phyloP scores from a whole-genome alignment of 352 stramenopile genomes.

The Globisporangium solare region DNA sequence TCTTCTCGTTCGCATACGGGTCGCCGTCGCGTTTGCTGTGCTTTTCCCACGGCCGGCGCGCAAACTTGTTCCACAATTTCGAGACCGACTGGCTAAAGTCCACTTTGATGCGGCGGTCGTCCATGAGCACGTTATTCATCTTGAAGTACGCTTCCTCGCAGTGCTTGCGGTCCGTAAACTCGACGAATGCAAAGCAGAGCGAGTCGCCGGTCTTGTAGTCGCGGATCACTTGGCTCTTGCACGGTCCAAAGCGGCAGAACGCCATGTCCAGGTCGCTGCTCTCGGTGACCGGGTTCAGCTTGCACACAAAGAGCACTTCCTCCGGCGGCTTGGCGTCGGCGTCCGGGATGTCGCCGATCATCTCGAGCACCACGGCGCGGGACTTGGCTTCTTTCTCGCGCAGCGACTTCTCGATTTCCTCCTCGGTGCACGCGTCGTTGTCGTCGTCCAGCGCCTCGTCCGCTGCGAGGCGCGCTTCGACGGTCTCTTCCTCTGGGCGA shows the following conservation, averaged over 20 bases:
- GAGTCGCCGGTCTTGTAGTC: conserved; percentile 97
- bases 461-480: conserved; percentile 86
- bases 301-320: conserved; percentile 99
- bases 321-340: conserved; percentile 96
- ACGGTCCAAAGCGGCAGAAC: conserved; percentile 89
- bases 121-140: conserved; percentile 99
- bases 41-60: conserved; percentile 59
- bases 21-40: conserved; percentile 49
- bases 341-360: conserved; percentile 97
- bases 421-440: conserved; percentile 63
- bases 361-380: conserved; percentile 96
- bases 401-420: conserved; percentile 88
- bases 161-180: conserved; percentile 94
- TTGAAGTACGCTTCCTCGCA: conserved; percentile 98
- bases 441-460: conserved; percentile 85
- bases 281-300: conserved; percentile 92
- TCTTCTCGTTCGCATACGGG: conserved; percentile 32
- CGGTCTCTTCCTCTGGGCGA: conserved; percentile 88
- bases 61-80: conserved; percentile 95
- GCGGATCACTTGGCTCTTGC: conserved; percentile 93
- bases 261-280: conserved; percentile 94
- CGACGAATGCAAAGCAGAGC: conserved; percentile 98
- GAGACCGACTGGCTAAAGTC: conserved; percentile 99
- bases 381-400: conserved; percentile 92
- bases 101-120: conserved; percentile 93